phyloP scores from a whole-genome alignment of 225 moss, liverwort and hornwort species.

The Straminergon stramineum region DNA sequence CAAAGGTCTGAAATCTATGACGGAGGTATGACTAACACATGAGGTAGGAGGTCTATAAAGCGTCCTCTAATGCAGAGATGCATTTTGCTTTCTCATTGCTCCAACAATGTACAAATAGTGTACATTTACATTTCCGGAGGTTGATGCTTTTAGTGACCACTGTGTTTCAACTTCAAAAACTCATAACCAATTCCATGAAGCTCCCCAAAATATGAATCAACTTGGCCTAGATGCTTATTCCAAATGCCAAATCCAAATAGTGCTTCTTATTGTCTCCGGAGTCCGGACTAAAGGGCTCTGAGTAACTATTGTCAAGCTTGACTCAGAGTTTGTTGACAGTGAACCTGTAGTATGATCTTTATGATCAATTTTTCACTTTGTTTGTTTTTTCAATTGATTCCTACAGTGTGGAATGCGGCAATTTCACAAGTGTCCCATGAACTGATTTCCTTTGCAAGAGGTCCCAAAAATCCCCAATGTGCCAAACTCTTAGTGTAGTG shows the following conservation, averaged over 20 bases:
- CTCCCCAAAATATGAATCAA: background rate
- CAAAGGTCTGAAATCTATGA: background rate
- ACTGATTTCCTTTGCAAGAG: background rate
- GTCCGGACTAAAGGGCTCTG: no score
- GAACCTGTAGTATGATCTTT: background rate
- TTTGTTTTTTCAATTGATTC: background rate
- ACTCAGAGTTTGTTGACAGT: background rate
- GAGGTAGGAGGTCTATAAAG: background rate
- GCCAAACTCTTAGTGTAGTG: background rate
- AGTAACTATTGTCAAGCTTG: background rate
- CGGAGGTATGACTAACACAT: background rate
- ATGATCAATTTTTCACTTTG: background rate
- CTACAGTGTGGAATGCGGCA: background rate
- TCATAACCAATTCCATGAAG: background rate
- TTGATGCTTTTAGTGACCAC: background rate
- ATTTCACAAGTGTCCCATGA: background rate
- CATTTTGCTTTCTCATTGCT: background rate
- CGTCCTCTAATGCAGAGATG: no score
- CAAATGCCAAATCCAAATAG: background rate
- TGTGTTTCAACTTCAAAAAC: background rate
- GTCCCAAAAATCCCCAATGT: no score
- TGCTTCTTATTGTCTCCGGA: background rate
- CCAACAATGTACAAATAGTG: background rate
- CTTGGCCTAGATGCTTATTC: background rate
- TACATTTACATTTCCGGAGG: background rate